Conservation (phyloP, 2,329 filamentous ascomycete species). For the Neopestalotiopsis sp. region DNA sequence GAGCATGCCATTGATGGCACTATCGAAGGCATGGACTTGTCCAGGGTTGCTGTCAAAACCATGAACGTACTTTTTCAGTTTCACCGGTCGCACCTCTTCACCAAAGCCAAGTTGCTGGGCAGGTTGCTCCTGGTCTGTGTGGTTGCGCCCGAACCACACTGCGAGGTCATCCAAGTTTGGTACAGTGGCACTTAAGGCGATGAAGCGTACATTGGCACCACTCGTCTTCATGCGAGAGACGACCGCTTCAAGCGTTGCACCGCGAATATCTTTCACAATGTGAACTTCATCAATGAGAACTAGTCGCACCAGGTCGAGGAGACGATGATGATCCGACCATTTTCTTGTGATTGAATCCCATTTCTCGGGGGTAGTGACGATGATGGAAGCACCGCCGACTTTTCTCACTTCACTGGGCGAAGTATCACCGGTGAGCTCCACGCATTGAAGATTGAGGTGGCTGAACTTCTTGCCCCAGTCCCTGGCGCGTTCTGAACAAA, state of each 20-base stretch:
- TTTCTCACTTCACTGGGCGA: slow-evolving; percentile 68
- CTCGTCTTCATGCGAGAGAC: slow-evolving; percentile 88
- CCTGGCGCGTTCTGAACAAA: slow-evolving; percentile 76
- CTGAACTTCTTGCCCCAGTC: slow-evolving; percentile 82
- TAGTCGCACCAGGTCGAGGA: slow-evolving; percentile 77
- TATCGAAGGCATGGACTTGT: slow-evolving; percentile 83
- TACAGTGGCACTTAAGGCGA: slow-evolving; percentile 83
- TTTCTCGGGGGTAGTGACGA: slow-evolving; percentile 88
- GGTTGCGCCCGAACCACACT: slow-evolving; percentile 75
- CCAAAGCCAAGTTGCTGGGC: slow-evolving; percentile 75
- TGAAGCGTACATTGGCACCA: slow-evolving; percentile 75
- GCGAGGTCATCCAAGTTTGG: slow-evolving; percentile 84
- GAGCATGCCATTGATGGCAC: slow-evolving; percentile 68
- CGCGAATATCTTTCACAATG: slow-evolving; percentile 79
- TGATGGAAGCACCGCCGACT: slow-evolving; percentile 78
- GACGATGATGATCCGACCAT: slow-evolving; percentile 79
- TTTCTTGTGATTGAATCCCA: slow-evolving; percentile 90
- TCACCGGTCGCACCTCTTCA: slow-evolving; percentile 81
- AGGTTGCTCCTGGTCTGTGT: slow-evolving; percentile 63
- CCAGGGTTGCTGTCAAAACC: slow-evolving; percentile 64
- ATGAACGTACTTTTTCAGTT: slow-evolving; percentile 76
- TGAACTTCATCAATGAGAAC: slow-evolving; percentile 90
- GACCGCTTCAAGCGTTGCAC: slow-evolving; percentile 81
- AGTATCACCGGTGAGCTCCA: slow-evolving; percentile 84
- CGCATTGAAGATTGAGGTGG: slow-evolving; percentile 69